Conservation (phyloP, 805 yeast species). For the Lipomyces orientalis region DNA sequence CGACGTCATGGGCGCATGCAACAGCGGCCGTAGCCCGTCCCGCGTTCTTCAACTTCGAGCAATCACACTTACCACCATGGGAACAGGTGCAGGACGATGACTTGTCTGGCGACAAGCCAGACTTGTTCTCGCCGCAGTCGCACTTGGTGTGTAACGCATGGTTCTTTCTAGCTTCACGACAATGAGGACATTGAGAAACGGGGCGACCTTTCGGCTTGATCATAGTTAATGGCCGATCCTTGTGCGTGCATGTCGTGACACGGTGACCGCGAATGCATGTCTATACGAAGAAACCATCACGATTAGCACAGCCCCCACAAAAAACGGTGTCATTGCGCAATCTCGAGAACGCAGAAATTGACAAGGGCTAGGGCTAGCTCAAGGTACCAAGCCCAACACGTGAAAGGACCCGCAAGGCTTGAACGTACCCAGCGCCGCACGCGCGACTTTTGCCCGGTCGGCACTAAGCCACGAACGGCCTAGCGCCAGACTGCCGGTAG, state of each 20-base stretch:
- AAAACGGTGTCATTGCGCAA: conserved; percentile 11
- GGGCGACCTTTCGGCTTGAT: conserved; percentile 98
- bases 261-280: conserved; percentile 92
- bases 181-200: conserved; percentile 86
- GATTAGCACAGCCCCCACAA: not conserved
- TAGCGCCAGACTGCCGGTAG: conserved; percentile 4
- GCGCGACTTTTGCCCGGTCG: not conserved
- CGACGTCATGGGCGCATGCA: not conserved
- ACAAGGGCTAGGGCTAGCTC: not conserved
- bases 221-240: conserved; percentile 87
- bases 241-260: conserved; percentile 90
- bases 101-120: conserved; percentile 12
- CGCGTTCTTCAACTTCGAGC: conserved; percentile 33
- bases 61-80: conserved; percentile 25
- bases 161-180: conserved; percentile 72
- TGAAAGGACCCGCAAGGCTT: not conserved
- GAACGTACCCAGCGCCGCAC: not conserved
- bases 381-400: not conserved
- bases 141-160: conserved; percentile 74
- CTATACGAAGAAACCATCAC: conserved; percentile 3
- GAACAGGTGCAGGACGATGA: conserved; percentile 18
- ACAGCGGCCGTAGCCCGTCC: conserved; percentile 22
- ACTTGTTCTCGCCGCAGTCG: conserved; percentile 56
- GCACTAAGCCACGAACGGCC: not conserved
- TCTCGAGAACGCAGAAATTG: not conserved